These are phyloP conservation scores for Pestalotiopsis sp. DNA, from an alignment of 2,329 filamentous ascomycete species.

Conservation along the genomic window DNA sequence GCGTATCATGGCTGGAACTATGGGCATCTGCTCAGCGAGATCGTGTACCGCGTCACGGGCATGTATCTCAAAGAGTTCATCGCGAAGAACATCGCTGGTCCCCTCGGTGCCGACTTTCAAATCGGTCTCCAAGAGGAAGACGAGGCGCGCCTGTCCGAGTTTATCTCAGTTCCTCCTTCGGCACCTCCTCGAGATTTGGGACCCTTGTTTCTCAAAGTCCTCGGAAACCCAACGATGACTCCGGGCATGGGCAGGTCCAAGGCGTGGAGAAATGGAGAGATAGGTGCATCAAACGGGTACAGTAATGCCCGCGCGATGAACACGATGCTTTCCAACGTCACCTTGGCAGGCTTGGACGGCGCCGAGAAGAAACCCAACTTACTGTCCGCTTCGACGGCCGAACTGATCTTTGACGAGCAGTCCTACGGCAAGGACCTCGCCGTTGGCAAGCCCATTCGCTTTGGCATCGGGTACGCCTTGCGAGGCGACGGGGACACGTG, in stretches of 20 bases:
- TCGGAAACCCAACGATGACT: conserved; percentile 23
- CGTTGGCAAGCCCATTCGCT: conserved; percentile 32
- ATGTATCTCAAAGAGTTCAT: conserved; percentile 40
- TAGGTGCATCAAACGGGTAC: conserved; percentile 45
- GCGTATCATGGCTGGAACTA: conserved; percentile 40
- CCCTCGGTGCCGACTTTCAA: conserved; percentile 45
- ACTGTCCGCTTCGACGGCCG: conserved; percentile 40
- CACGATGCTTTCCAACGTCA: conserved; percentile 53
- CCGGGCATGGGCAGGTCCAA: conserved; percentile 24
- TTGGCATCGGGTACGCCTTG: conserved; percentile 43
- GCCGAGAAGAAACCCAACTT: conserved; percentile 22
- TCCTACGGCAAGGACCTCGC: conserved; percentile 39
- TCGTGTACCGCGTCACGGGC: conserved; percentile 40
- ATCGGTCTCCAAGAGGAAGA: conserved; percentile 42
- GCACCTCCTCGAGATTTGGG: conserved; percentile 18
- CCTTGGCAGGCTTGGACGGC: conserved; percentile 39
- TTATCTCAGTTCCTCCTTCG: conserved; percentile 27
- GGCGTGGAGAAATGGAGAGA: conserved; percentile 37
- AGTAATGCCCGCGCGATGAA: conserved; percentile 43
- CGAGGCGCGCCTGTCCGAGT: conserved; percentile 36
- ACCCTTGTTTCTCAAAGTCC: conserved; percentile 30
- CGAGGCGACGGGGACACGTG: conserved; percentile 25
- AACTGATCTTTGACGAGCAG: conserved; percentile 46
- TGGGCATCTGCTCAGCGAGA: conserved; percentile 41
- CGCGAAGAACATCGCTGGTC: conserved; percentile 33